Evolutionary conservation across 2,329 filamentous ascomycete genomes (phyloP).

Genomic region (Drechslera avenae): DNA sequence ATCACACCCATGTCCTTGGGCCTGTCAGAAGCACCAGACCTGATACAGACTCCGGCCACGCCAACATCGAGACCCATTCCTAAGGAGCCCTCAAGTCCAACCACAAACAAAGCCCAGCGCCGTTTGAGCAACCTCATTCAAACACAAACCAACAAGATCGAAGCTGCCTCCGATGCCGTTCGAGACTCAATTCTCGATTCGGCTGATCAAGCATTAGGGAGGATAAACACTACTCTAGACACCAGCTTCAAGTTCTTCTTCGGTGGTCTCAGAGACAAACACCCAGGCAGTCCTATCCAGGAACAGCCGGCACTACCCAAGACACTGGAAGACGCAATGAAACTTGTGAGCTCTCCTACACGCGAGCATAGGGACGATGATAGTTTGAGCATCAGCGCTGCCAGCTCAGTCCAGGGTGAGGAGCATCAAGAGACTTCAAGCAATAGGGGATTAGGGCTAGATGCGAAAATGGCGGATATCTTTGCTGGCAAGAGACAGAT

Average conservation of each 20-base stretch:
- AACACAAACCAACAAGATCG: slow-evolving; percentile 79
- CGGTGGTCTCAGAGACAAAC: slow-evolving; percentile 78
- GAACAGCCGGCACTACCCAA: slow-evolving; percentile 69
- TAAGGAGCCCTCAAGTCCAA: slow-evolving; percentile 40
- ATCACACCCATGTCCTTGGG: slow-evolving; percentile 50
- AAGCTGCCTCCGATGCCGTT: slow-evolving; percentile 81
- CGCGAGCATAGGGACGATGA: slow-evolving; percentile 58
- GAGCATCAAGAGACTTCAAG: slow-evolving; percentile 40
- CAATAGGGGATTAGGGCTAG: slow-evolving; percentile 52
- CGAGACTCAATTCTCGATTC: slow-evolving; percentile 70
- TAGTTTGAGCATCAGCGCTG: slow-evolving; percentile 55
- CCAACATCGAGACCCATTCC: slow-evolving; percentile 27
- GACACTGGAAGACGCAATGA: slow-evolving; percentile 89
- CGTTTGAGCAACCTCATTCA: slow-evolving; percentile 86
- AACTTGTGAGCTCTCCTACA: slow-evolving; percentile 77
- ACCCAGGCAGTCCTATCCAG: slow-evolving; percentile 40
- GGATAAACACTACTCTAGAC: slow-evolving; percentile 85
- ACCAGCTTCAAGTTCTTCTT: slow-evolving; percentile 94
- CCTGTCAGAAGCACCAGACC: slow-evolving; percentile 43
- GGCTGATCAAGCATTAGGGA: slow-evolving; percentile 90
- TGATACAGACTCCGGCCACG: slow-evolving; percentile 49
- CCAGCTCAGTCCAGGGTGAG: slow-evolving; percentile 57
- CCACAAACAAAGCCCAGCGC: slow-evolving; percentile 66
- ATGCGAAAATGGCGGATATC: slow-evolving; percentile 68
- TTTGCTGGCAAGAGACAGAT: slow-evolving; percentile 68